Evolutionary conservation across 805 yeast genomes (phyloP).

Genomic region (Candida koratica): DNA sequence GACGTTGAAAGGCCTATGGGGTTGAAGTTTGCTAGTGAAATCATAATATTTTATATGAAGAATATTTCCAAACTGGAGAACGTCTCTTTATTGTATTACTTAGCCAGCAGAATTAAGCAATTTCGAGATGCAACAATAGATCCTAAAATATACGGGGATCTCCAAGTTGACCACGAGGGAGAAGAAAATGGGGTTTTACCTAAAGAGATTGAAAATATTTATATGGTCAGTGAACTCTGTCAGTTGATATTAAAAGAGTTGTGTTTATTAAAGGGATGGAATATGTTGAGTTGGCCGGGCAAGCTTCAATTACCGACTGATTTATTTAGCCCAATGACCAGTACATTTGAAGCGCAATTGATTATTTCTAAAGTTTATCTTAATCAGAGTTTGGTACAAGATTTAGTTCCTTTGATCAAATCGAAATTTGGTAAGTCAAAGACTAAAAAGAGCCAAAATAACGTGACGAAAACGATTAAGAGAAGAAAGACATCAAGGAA

Average conservation of each 20-base stretch:
- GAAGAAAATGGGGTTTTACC: slow-evolving; percentile 17
- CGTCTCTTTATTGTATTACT: slow-evolving; percentile 66
- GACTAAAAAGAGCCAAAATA: background rate
- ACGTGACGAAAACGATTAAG: background rate
- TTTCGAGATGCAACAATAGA: slow-evolving; percentile 55
- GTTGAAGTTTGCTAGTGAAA: slow-evolving; percentile 44
- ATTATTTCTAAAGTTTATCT: slow-evolving; percentile 55
- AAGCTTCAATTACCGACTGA: slow-evolving; percentile 68
- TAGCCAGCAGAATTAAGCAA: slow-evolving; percentile 76
- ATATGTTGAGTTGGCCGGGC: slow-evolving; percentile 77
- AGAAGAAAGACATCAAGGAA: background rate
- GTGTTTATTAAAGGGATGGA: slow-evolving; percentile 61
- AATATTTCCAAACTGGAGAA: slow-evolving; percentile 62
- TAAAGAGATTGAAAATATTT: slow-evolving; percentile 42
- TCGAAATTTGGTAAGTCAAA: slow-evolving; percentile 16
- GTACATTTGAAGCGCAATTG: slow-evolving; percentile 54
- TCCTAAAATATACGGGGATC: slow-evolving; percentile 23
- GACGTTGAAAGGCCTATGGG: slow-evolving; percentile 19
- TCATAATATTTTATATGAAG: slow-evolving; percentile 56
- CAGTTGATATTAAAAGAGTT: slow-evolving; percentile 61
- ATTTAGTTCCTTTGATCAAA: slow-evolving; percentile 29
- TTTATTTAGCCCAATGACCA: slow-evolving; percentile 57
- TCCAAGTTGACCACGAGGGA: slow-evolving; percentile 14
- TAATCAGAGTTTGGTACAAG: slow-evolving; percentile 42
- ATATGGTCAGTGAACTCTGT: slow-evolving; percentile 67